These are phyloP conservation scores for Zygosaccharomyces lentus DNA, from an alignment of 805 yeast species.

Conservation along the genomic window DNA sequence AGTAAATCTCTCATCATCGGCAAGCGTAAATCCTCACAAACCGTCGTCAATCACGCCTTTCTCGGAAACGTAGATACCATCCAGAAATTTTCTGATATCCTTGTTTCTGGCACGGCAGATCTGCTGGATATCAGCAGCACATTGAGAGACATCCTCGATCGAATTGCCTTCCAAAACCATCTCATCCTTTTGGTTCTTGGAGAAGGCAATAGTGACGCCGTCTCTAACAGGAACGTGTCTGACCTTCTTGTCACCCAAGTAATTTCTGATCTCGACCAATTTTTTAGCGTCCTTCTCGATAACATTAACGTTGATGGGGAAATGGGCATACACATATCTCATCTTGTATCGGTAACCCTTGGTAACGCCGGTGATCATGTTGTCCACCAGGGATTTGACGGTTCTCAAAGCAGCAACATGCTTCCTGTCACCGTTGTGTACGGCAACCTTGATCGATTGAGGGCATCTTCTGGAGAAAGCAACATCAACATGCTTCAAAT, in stretches of 20 bases:
- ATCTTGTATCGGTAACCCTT: conserved; percentile 98
- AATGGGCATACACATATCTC: conserved; percentile 99
- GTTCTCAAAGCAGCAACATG: conserved; percentile 99
- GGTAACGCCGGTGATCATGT: conserved; percentile 98
- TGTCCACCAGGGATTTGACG: conserved; percentile 89
- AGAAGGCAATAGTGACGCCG: conserved; percentile 83
- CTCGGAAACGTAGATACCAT: conserved; percentile 99
- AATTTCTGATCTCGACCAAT: conserved; percentile 95
- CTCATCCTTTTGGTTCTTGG: conserved; percentile 90
- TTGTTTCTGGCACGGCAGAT: conserved; percentile 98
- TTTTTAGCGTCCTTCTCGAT: conserved; percentile 69
- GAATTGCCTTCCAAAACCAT: conserved; percentile 91
- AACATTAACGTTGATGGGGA: conserved; percentile 98
- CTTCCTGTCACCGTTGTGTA: conserved; percentile 99
- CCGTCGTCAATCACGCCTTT: conserved; percentile 74
- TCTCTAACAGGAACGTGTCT: conserved; percentile 81
- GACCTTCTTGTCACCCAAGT: conserved; percentile 98
- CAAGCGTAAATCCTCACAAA: background rate
- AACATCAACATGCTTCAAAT: conserved; percentile 91
- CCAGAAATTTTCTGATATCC: conserved; percentile 99
- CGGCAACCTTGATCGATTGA: conserved; percentile 78
- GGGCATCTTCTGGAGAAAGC: conserved; percentile 77
- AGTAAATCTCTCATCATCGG: background rate
- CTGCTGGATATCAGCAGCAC: conserved; percentile 98
- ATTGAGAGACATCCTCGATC: conserved; percentile 94